Conservation (phyloP, 257 asterid genomes). For the Solanum corneliomulleri region DNA sequence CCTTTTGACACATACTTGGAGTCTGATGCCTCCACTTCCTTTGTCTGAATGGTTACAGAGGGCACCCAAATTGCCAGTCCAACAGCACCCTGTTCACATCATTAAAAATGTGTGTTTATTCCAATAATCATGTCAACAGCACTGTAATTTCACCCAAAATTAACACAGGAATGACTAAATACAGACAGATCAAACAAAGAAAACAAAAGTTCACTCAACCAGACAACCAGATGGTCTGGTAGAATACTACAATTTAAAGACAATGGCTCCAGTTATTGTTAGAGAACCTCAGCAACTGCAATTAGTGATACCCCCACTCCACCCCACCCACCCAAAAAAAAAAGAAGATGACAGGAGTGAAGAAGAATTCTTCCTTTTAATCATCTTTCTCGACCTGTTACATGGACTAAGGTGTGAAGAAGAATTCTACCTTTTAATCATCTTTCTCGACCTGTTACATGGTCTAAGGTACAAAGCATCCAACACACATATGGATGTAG, state of each 20-base stretch:
- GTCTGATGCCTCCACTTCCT: conserved; percentile 45
- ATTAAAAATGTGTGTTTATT: background rate
- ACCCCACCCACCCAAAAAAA: background rate
- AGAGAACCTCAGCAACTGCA: background rate
- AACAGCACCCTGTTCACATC: conserved; percentile 73
- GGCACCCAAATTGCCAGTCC: conserved; percentile 99
- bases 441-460: background rate
- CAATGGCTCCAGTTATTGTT: background rate
- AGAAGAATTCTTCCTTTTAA: background rate
- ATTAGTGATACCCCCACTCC: background rate
- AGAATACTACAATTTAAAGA: background rate
- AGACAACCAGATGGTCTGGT: background rate
- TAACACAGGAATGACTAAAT: background rate
- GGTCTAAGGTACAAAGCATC: background rate
- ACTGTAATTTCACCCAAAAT: background rate
- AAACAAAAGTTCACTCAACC: background rate
- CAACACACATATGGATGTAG: background rate
- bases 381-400: background rate
- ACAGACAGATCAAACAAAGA: background rate
- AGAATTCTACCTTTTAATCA: background rate
- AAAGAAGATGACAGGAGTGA: background rate
- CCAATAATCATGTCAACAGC: background rate
- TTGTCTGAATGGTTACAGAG: conserved; percentile 71
- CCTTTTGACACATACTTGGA: conserved; percentile 39
- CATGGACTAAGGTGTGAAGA: background rate